Conservation (phyloP, 768 basidiomycete species). For the Cantharellus cinnabarinus region DNA sequence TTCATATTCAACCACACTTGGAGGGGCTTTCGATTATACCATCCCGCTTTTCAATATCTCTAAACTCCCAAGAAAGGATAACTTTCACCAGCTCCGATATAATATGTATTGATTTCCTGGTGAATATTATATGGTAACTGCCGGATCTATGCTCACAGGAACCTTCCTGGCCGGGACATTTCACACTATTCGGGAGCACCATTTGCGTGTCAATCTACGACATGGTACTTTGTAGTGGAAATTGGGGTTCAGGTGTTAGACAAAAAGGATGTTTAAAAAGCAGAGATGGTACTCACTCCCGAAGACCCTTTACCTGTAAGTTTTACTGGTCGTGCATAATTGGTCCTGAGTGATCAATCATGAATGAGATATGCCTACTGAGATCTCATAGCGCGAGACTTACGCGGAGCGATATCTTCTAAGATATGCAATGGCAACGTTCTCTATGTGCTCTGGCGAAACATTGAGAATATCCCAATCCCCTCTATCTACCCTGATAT, state of each 20-base stretch:
- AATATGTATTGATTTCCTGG: too few relatives aligned
- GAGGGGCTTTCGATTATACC: too few relatives aligned
- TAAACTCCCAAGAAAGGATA: too few relatives aligned
- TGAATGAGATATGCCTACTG: not conserved
- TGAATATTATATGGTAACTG: too few relatives aligned
- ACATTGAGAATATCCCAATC: slow-evolving; percentile 76
- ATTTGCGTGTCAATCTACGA: not conserved
- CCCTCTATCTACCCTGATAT: slow-evolving; percentile 28
- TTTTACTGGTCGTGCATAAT: slow-evolving; percentile 7
- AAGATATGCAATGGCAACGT: slow-evolving; percentile 74
- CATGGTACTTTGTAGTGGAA: not conserved
- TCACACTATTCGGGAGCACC: too few relatives aligned
- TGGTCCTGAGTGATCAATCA: not conserved
- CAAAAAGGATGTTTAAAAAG: not conserved
- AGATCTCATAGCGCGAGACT: slow-evolving; percentile 18
- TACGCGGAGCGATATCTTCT: slow-evolving; percentile 77
- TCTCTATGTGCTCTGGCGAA: slow-evolving; percentile 65
- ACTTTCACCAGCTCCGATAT: too few relatives aligned
- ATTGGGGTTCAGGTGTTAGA: not conserved
- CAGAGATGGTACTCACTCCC: not conserved
- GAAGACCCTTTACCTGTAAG: not conserved
- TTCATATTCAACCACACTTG: too few relatives aligned
- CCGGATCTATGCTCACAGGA: too few relatives aligned
- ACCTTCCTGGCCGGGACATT: too few relatives aligned
- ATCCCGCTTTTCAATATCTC: too few relatives aligned